A percentile compares a stretch with the other conserved stretches of the same genome.
These are phyloP conservation scores for Amauroascus niger DNA, from an alignment of 2,329 filamentous ascomycete genomes.

Conservation along the genomic window DNA sequence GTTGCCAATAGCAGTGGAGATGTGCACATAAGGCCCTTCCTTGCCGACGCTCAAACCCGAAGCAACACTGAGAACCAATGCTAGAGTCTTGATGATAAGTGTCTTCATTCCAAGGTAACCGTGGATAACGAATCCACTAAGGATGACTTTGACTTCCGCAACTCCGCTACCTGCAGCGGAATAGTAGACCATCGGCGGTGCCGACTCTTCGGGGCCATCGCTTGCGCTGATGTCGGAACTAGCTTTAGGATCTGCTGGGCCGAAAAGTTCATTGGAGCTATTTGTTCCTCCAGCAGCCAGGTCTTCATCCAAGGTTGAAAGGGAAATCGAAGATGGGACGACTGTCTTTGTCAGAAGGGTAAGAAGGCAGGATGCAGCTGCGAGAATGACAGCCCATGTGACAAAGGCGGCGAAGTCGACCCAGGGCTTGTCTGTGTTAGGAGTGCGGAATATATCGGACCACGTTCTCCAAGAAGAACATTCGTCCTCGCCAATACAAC, in stretches of 20 bases:
- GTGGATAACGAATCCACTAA: slow-evolving; percentile 95
- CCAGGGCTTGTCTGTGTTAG: slow-evolving; percentile 44
- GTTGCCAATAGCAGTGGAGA: slow-evolving; percentile 89
- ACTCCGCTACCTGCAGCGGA: slow-evolving; percentile 93
- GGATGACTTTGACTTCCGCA: slow-evolving; percentile 90
- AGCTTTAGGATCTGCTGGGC: slow-evolving; percentile 30
- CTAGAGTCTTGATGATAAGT: slow-evolving; percentile 71
- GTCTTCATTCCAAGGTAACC: slow-evolving; percentile 87
- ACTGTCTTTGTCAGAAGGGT: slow-evolving; percentile 89
- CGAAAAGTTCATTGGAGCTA: slow-evolving; percentile 34
- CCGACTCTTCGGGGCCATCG: slow-evolving; percentile 23
- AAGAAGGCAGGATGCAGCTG: slow-evolving; percentile 63
- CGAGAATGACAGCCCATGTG: slow-evolving; percentile 57
- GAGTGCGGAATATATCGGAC: slow-evolving; percentile 53
- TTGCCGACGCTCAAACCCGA: slow-evolving; percentile 92
- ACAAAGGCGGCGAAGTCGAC: slow-evolving; percentile 74
- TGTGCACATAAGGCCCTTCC: slow-evolving; percentile 94
- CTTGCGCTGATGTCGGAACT: slow-evolving; percentile 26
- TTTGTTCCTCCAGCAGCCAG: slow-evolving; percentile 54
- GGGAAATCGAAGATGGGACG: slow-evolving; percentile 75
- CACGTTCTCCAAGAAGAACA: slow-evolving; percentile 56
- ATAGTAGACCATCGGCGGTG: slow-evolving; percentile 81
- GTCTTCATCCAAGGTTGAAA: slow-evolving; percentile 88
- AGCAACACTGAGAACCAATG: slow-evolving; percentile 76
- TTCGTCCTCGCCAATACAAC: slow-evolving; percentile 47